phyloP scores from a whole-genome alignment of 2,329 filamentous ascomycete genomes.

The Metarhizium rileyi region DNA sequence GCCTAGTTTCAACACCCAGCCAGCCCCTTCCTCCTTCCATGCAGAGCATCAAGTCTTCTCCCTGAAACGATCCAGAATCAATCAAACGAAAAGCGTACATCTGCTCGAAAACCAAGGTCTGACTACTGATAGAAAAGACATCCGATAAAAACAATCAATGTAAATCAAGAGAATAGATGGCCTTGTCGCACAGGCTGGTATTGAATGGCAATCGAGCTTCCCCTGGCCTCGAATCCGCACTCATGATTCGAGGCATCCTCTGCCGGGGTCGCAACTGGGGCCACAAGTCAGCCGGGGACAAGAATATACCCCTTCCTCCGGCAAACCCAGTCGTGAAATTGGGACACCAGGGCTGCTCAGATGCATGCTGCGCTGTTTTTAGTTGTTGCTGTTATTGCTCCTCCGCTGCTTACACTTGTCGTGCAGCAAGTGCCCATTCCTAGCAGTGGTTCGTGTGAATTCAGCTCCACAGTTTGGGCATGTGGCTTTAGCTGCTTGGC shows the following conservation, averaged over 20 bases:
- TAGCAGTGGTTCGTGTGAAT: slow-evolving; percentile 79
- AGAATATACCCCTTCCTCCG: too few species aligned
- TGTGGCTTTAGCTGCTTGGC: slow-evolving; percentile 76
- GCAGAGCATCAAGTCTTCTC: too few species aligned
- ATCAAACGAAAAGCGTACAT: too few species aligned
- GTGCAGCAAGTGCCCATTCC: slow-evolving; percentile 76
- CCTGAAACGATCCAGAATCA: too few species aligned
- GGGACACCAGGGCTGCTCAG: background rate
- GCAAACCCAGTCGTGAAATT: background rate
- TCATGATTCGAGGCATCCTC: background rate
- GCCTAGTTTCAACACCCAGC: too few species aligned
- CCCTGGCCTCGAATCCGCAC: background rate
- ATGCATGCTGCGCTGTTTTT: background rate
- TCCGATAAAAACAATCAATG: background rate
- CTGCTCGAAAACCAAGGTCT: background rate
- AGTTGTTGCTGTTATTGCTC: background rate
- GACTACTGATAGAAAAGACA: background rate
- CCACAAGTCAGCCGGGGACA: too few species aligned
- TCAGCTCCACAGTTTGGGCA: slow-evolving; percentile 89
- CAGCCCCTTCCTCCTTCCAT: too few species aligned
- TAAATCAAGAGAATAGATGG: background rate
- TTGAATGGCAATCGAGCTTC: background rate
- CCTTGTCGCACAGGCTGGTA: background rate
- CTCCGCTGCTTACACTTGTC: slow-evolving; percentile 77
- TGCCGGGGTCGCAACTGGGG: background rate